These are phyloP conservation scores for Alternaria alternata DNA, from an alignment of 2,329 filamentous ascomycete species.

Conservation along the genomic window DNA sequence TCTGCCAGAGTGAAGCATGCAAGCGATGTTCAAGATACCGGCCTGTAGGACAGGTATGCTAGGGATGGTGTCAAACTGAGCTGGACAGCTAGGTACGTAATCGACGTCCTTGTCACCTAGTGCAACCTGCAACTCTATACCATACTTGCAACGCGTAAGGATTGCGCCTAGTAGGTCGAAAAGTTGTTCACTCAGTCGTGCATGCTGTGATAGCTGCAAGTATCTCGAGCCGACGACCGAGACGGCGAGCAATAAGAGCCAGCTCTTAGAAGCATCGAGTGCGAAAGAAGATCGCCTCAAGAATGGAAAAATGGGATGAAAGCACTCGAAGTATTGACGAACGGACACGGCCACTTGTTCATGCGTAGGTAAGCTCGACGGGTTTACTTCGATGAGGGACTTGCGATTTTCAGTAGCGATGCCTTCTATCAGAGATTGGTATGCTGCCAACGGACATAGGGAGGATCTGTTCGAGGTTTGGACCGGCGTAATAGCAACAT, in stretches of 20 bases:
- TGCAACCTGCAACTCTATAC: neutral
- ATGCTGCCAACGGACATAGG: constrained; percentile 1
- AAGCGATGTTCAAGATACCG: constrained; percentile 18
- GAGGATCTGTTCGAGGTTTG: neutral
- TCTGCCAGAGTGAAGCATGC: constrained; percentile 18
- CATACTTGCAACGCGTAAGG: constrained; percentile 5
- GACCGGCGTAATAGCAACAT: neutral
- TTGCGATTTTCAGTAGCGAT: constrained; percentile 14
- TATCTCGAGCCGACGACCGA: constrained; percentile 39
- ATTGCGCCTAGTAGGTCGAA: constrained; percentile 5
- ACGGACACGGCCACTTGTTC: constrained; percentile 31
- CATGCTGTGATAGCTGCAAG: constrained; percentile 8
- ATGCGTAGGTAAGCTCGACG: constrained; percentile 29
- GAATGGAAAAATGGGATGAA: constrained; percentile 41
- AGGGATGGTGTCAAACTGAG: neutral
- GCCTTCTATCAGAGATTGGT: constrained; percentile 11
- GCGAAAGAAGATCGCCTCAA: constrained; percentile 32
- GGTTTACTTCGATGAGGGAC: constrained; percentile 5
- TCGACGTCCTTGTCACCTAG: constrained; percentile 3
- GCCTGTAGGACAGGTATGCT: constrained; percentile 14
- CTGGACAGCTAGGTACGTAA: neutral
- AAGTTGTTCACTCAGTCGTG: neutral
- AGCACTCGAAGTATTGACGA: constrained; percentile 36
- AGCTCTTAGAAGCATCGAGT: constrained; percentile 13
- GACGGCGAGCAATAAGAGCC: constrained; percentile 37